Evolutionary conservation across 805 yeast genomes (phyloP).

Genomic region (Candida peoriensis): DNA sequence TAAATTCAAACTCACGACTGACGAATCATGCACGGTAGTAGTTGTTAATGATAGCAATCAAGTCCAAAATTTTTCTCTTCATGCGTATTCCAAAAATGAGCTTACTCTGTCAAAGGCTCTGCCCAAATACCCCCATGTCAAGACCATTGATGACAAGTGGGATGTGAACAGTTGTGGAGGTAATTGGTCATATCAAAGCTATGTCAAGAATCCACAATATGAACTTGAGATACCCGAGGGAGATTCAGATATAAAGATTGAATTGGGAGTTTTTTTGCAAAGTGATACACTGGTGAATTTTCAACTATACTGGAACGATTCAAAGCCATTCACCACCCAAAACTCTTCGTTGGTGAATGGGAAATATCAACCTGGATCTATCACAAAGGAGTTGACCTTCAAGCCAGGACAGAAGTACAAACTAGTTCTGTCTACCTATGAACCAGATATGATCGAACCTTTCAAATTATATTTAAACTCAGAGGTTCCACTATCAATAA

Average conservation of each 20-base stretch:
- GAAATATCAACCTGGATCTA: slow-evolving; percentile 27
- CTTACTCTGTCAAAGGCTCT: slow-evolving; percentile 28
- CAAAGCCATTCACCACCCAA: slow-evolving; percentile 27
- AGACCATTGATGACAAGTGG: slow-evolving; percentile 40
- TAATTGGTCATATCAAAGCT: slow-evolving; percentile 42
- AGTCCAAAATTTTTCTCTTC: slow-evolving; percentile 18
- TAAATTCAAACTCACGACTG: slow-evolving; percentile 27
- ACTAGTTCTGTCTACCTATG: slow-evolving; percentile 42
- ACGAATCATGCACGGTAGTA: slow-evolving; percentile 27
- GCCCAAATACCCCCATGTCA: slow-evolving; percentile 17
- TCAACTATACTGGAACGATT: slow-evolving; percentile 38
- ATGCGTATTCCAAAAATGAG: slow-evolving; percentile 10
- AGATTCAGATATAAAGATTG: slow-evolving; percentile 15
- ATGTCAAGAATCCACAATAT: slow-evolving; percentile 53
- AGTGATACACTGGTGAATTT: slow-evolving; percentile 32
- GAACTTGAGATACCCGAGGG: slow-evolving; percentile 26
- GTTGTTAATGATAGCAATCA: slow-evolving; percentile 9
- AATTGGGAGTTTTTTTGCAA: slow-evolving; percentile 21
- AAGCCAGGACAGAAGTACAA: slow-evolving; percentile 36
- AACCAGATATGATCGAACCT: slow-evolving; percentile 23
- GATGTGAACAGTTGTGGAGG: slow-evolving; percentile 44
- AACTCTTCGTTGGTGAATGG: slow-evolving; percentile 30
- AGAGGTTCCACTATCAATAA: slow-evolving; percentile 7
- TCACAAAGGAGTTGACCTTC: slow-evolving; percentile 20
- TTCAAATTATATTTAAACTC: slow-evolving; percentile 32